phyloP scores from a whole-genome alignment of 2,329 filamentous ascomycete genomes.

The Fusarium compactum region DNA sequence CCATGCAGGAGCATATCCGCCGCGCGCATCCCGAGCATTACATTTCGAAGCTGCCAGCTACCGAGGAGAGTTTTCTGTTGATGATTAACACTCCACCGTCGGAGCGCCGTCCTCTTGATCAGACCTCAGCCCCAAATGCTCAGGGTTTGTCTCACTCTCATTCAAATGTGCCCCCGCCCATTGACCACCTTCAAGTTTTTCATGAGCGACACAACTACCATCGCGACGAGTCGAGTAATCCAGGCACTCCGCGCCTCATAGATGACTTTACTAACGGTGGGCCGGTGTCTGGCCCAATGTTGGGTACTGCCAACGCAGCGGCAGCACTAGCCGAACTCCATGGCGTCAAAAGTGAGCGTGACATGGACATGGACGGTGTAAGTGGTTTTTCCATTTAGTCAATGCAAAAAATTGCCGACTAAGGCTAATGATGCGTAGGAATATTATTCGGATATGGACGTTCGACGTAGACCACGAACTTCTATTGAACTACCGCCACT shows the following conservation, averaged over 20 bases:
- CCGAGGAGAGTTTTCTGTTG: conserved; percentile 95
- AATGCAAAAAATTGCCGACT: conserved; percentile 26
- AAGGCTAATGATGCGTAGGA: conserved; percentile 59
- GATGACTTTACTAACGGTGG: conserved; percentile 73
- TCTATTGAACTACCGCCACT: conserved; percentile 81
- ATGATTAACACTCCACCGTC: conserved; percentile 94
- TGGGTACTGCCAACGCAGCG: conserved; percentile 77
- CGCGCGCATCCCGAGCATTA: conserved; percentile 97
- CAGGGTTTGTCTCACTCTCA: conserved; percentile 49
- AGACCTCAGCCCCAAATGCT: conserved; percentile 50
- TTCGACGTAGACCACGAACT: conserved; percentile 71
- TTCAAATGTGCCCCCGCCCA: conserved; percentile 25
- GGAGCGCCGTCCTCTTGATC: conserved; percentile 68
- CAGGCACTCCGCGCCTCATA: conserved; percentile 74
- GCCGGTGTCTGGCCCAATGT: conserved; percentile 53
- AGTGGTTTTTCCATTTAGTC: conserved; percentile 54
- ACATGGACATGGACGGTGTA: conserved; percentile 84
- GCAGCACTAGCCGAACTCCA: conserved; percentile 87
- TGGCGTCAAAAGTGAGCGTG: conserved; percentile 79
- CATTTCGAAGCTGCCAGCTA: conserved; percentile 96
- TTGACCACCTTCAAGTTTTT: conserved; percentile 47
- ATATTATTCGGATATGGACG: conserved; percentile 78
- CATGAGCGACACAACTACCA: conserved; percentile 69
- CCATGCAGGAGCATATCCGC: conserved; percentile 99
- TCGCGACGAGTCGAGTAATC: conserved; percentile 73